Percentiles rank a stretch among this genome's conserved stretches.
Evolutionary conservation across 495 filamentous ascomycete species (phyloP).

Genomic region (Lepidopterella palustris): DNA sequence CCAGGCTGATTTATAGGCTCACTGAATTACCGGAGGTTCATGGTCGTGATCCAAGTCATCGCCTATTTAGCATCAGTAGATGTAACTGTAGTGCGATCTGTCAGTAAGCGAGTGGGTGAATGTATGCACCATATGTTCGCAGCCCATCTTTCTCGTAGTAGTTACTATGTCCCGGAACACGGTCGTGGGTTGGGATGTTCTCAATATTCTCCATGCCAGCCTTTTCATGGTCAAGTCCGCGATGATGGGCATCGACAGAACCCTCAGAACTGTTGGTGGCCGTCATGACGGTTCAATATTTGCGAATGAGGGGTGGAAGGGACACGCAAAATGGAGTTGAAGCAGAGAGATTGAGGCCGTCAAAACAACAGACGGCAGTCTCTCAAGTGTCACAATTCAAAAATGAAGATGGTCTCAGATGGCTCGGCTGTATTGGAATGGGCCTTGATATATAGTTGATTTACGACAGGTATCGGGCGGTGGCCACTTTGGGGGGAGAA

Average conservation of each 20-base stretch:
- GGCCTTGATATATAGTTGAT: no score
- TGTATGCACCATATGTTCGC: slow-evolving; percentile 44
- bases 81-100: no score
- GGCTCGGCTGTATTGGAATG: no score
- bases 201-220: slow-evolving; percentile 5
- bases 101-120: neutral
- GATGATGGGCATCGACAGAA: neutral
- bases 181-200: slow-evolving; percentile 12
- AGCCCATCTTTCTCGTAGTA: slow-evolving; percentile 49
- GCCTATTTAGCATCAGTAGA: neutral
- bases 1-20: neutral
- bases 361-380: neutral
- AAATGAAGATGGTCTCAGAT: no score
- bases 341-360: neutral
- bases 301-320: neutral
- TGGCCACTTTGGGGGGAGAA: no score
- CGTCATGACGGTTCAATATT: neutral
- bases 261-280: neutral
- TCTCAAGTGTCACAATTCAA: neutral
- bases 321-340: neutral
- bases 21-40: slow-evolving; percentile 36
- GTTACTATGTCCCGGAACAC: slow-evolving; percentile 37
- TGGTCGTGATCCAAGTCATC: slow-evolving; percentile 42
- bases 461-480: no score
- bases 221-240: neutral